Percentiles rank a stretch among this genome's conserved stretches.
phyloP scores from a whole-genome alignment of 1,284 basidiomycete genomes.

The Grifola frondosa region DNA sequence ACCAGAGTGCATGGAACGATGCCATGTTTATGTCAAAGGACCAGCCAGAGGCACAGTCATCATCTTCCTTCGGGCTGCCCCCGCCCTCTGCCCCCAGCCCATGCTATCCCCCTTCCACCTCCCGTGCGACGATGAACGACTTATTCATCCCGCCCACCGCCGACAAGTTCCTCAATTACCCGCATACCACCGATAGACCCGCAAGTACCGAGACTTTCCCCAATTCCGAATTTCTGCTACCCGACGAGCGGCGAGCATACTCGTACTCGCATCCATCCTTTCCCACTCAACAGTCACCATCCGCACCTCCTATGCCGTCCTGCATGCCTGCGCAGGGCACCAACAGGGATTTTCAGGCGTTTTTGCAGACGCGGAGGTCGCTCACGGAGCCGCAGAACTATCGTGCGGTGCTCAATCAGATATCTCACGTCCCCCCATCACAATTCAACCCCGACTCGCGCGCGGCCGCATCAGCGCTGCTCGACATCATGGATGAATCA shows the following conservation, averaged over 20 bases:
- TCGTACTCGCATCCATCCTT: conserved; percentile 45
- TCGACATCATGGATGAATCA: conserved; percentile 11
- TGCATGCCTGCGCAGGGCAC: conserved; percentile 28
- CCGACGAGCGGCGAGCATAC: conserved; percentile 44
- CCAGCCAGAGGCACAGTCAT: conserved; percentile 40
- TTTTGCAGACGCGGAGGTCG: conserved; percentile 44
- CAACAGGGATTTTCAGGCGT: conserved; percentile 20
- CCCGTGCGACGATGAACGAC: conserved; percentile 38
- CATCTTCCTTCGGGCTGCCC: conserved; percentile 40
- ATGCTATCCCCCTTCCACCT: conserved; percentile 37
- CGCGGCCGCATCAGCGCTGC: conserved; percentile 13
- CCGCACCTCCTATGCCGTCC: conserved; percentile 22
- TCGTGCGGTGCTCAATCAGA: conserved; percentile 29
- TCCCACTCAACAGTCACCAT: conserved; percentile 35
- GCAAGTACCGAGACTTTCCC: conserved; percentile 38
- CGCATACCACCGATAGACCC: conserved; percentile 42
- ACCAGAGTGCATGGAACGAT: conserved; percentile 57
- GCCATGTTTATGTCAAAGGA: conserved; percentile 54
- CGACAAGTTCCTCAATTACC: conserved; percentile 30
- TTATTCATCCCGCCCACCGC: conserved; percentile 37
- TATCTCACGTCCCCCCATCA: conserved; percentile 12
- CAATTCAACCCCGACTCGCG: conserved; percentile 16
- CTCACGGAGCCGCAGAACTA: conserved; percentile 51
- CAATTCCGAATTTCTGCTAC: conserved; percentile 33
- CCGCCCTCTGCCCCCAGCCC: conserved; percentile 34